These are phyloP conservation scores for Toxoplasma gondii DNA, from an alignment of 169 alveolate species.

Conservation along the genomic window DNA sequence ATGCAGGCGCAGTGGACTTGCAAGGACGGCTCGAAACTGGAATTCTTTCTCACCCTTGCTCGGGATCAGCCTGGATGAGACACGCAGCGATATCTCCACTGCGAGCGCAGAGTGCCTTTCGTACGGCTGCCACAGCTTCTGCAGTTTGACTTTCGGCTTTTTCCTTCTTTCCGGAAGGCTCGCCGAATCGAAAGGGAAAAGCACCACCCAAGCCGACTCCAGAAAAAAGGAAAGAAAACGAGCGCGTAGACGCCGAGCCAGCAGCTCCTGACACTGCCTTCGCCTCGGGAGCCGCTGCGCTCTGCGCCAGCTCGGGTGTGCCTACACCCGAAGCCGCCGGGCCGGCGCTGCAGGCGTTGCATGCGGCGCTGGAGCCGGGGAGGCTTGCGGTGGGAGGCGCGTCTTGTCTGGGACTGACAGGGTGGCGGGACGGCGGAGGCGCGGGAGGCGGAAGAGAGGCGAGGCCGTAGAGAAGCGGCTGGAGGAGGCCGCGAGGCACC, in stretches of 20 bases:
- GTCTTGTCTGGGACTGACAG: not conserved
- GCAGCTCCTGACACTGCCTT: not conserved
- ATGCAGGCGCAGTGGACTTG: too few relatives aligned
- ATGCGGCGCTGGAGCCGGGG: not conserved
- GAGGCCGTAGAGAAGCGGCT: not conserved
- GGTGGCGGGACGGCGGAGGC: not conserved
- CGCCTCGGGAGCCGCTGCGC: too few relatives aligned
- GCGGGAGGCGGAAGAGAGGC: conserved; percentile 2
- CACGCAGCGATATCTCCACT: conserved; percentile 57
- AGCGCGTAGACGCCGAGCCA: not conserved
- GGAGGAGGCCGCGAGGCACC: not conserved
- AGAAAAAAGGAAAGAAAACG: not conserved
- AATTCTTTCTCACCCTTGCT: conserved; percentile 42
- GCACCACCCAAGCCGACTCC: conserved; percentile 18
- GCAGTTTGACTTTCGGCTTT: not conserved
- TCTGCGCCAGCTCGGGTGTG: not conserved
- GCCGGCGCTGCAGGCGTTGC: not conserved
- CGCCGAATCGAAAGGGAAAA: not conserved
- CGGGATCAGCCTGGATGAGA: conserved; percentile 51
- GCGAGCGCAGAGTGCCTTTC: conserved; percentile 58
- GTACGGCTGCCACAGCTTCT: not conserved
- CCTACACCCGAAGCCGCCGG: not conserved
- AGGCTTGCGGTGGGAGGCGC: not conserved
- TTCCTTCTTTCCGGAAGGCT: not conserved
- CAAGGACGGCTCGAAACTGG: too few relatives aligned